A percentile compares a stretch with the other conserved stretches of the same genome.
phyloP scores from a whole-genome alignment of 352 stramenopile genomes.

The Nothophytophthora sp. region DNA sequence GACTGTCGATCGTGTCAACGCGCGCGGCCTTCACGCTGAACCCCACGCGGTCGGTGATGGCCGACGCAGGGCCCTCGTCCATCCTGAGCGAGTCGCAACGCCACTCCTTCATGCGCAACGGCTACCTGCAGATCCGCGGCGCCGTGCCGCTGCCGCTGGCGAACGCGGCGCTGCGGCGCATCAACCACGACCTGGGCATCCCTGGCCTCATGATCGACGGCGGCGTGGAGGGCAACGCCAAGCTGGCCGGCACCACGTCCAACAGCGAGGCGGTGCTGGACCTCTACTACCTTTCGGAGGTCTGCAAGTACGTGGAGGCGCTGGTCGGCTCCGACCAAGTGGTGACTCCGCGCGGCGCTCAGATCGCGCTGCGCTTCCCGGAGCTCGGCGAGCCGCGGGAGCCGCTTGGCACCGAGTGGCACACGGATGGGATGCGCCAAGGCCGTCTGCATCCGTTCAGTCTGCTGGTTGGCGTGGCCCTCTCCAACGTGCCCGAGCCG shows the following conservation, averaged over 20 bases:
- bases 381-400: constrained; percentile 66
- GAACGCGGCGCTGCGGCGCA: constrained; percentile 55
- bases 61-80: constrained; percentile 11
- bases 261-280: constrained; percentile 65
- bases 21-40: constrained; percentile 56
- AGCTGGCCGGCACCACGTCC: constrained; percentile 70
- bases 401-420: constrained; percentile 72
- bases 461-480: constrained; percentile 59
- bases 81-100: constrained; percentile 61
- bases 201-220: constrained; percentile 71
- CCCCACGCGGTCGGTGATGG: constrained; percentile 26
- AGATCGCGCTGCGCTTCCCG: constrained; percentile 77
- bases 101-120: constrained; percentile 68
- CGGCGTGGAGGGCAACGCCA: constrained; percentile 69
- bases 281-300: constrained; percentile 56
- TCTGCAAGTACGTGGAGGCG: constrained; percentile 58
- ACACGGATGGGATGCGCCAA: constrained; percentile 84
- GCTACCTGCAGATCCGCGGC: constrained; percentile 68
- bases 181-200: constrained; percentile 79
- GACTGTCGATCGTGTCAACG: constrained; percentile 41
- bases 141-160: constrained; percentile 57
- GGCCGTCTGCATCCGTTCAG: constrained; percentile 71
- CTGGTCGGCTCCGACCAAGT: constrained; percentile 53
- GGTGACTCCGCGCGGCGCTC: constrained; percentile 47
- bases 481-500: constrained; percentile 68